Percentiles rank a stretch among this genome's conserved stretches.
These are phyloP conservation scores for Ziziphus jujuba DNA, from an alignment of 306 rosid genomes.

Conservation along the genomic window DNA sequence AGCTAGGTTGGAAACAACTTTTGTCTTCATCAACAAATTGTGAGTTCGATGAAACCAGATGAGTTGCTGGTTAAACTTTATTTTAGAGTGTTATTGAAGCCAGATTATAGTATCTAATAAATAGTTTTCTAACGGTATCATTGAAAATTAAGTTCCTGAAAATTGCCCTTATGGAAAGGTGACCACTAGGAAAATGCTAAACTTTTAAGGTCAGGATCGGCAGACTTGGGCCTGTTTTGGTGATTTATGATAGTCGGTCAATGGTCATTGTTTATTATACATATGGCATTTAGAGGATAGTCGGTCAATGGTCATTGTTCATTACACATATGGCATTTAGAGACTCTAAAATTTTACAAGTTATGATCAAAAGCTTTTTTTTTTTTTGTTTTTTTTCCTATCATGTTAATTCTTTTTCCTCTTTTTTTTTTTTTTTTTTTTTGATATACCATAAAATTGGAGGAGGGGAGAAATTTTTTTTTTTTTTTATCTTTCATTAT, in stretches of 20 bases:
- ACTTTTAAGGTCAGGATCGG: neutral
- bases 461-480: too few relatives aligned
- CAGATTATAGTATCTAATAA: slow-evolving; percentile 22
- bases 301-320: too few relatives aligned
- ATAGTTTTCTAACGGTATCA: slow-evolving; percentile 18
- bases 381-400: too few relatives aligned
- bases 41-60: slow-evolving; percentile 14
- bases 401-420: too few relatives aligned
- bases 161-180: neutral
- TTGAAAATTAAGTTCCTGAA: slow-evolving; percentile 11
- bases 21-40: slow-evolving; percentile 41
- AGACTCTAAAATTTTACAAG: too few relatives aligned
- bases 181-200: neutral
- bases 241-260: neutral
- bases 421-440: too few relatives aligned
- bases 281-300: too few relatives aligned
- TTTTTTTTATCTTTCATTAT: too few relatives aligned
- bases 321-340: too few relatives aligned
- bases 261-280: neutral
- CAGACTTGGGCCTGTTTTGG: neutral
- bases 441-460: too few relatives aligned
- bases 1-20: slow-evolving; percentile 13
- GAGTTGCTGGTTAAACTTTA: slow-evolving; percentile 38
- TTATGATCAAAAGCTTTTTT: too few relatives aligned
- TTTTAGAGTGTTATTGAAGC: slow-evolving; percentile 60